Evolutionary conservation across 805 yeast genomes (phyloP), one percentile per base, ranked within the genome.

Genomic region (Candida koratica): DNA sequence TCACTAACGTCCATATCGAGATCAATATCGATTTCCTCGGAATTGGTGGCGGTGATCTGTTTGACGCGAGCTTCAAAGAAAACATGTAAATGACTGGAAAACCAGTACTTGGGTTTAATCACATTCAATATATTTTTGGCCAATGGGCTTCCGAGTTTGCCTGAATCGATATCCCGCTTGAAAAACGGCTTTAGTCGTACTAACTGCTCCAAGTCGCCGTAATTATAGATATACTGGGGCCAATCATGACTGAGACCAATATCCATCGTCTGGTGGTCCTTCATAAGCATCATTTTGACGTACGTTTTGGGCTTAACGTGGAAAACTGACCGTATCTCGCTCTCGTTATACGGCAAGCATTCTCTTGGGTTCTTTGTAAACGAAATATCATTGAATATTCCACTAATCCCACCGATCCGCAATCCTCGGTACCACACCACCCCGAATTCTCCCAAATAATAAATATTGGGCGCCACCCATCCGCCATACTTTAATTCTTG

Each of bases 381-480:
- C 6, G 65, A 47, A 10, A 32, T 35, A 5, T 58, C 55, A 44
- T 83, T 80, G 60, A 66, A 89, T 3, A 93, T 88, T 0, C 98
- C 98, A 34, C 95, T 83, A 7, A 84, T 44, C 0, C 96, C 96
- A 16, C 78, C 82, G 17, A 93, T 84, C 41, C 82, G 64, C 4
- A 90, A 45, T 0, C 96, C 96, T 44, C 72, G 75, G 48, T 63
- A 84, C 79, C 84, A 78, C 2, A 93, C 61, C 2, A 78, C 77
- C 11, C 88, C 86, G 13, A 81, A 73, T 28, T 77, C 75, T 0
- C 98, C 98, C 48, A 93, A 52, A 53, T 78, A 93, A 57, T 81
- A 93, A 10, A 93, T 85, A 44, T 82, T 80, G 1, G 87, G 85
- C 1, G 95, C 94, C 1, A 84, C 89, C 85, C 90, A 93, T 0